Evolutionary conservation across 2,329 filamentous ascomycete species (phyloP).

Genomic region (Pezicula carpinea): DNA sequence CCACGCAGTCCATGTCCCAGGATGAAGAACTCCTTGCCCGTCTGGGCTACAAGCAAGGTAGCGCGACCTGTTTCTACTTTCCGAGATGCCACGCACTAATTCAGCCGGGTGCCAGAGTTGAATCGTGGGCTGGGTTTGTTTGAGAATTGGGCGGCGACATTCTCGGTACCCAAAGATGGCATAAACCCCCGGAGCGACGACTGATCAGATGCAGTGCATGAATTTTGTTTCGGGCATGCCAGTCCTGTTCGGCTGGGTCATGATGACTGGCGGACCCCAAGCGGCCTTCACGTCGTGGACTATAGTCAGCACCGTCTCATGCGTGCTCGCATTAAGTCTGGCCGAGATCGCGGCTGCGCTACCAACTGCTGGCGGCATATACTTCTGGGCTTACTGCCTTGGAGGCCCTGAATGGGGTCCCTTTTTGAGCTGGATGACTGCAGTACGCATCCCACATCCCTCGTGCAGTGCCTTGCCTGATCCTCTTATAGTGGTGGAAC

Average conservation of each 20-base stretch:
- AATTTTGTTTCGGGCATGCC: conserved; percentile 35
- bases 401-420: conserved; percentile 33
- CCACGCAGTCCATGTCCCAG: no score
- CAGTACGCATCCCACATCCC: no score
- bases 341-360: conserved; percentile 33
- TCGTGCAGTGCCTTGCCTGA: no score
- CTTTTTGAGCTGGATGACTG: conserved; percentile 35
- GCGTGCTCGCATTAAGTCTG: conserved; percentile 32
- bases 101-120: no score
- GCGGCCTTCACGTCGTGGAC: conserved; percentile 36
- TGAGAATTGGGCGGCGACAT: conserved; percentile 33
- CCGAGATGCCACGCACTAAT: no score
- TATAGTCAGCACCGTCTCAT: conserved; percentile 32
- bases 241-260: conserved; percentile 34
- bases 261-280: conserved; percentile 34
- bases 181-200: neutral
- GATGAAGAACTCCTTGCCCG: conserved; percentile 30
- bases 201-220: conserved; percentile 21
- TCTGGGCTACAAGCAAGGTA: conserved; percentile 32
- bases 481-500: no score
- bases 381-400: conserved; percentile 34
- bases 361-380: conserved; percentile 34
- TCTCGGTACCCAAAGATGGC: conserved; percentile 18
- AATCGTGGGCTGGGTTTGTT: conserved; percentile 32
- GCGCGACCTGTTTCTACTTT: no score